A percentile compares a stretch with the other conserved stretches of the same genome.
Conservation (phyloP, 2,329 filamentous ascomycete genomes). For the Xylariaceae sp. region DNA sequence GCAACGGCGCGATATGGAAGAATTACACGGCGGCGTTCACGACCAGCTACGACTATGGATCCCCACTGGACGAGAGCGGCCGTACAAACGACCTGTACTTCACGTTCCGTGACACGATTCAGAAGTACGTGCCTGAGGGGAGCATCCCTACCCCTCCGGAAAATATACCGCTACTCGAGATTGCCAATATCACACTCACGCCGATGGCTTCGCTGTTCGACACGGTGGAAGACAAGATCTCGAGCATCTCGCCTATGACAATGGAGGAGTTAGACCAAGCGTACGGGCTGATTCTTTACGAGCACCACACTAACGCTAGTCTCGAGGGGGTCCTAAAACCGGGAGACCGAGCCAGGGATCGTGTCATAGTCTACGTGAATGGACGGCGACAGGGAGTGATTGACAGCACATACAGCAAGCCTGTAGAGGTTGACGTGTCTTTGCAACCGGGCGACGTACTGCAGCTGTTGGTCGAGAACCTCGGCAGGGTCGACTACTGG, state of each 20-base stretch:
- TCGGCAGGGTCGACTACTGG: constrained; percentile 53
- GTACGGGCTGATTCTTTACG: constrained; percentile 49
- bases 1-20: constrained; percentile 49
- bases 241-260: constrained; percentile 37
- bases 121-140: constrained; percentile 39
- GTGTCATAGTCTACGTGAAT: constrained; percentile 53
- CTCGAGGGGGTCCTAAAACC: constrained; percentile 40
- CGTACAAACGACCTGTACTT: constrained; percentile 48
- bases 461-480: constrained; percentile 51
- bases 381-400: constrained; percentile 45
- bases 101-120: constrained; percentile 43
- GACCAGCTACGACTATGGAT: constrained; percentile 54
- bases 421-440: constrained; percentile 41
- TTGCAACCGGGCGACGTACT: constrained; percentile 45
- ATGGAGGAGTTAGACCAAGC: constrained; percentile 51
- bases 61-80: constrained; percentile 53
- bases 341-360: constrained; percentile 49
- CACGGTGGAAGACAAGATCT: constrained; percentile 30
- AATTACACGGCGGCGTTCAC: constrained; percentile 45
- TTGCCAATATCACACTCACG: constrained; percentile 42
- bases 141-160: constrained; percentile 43
- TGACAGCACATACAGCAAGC: constrained; percentile 47
- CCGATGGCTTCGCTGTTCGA: constrained; percentile 45
- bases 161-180: constrained; percentile 37
- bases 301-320: constrained; percentile 35